Evolutionary conservation across 2,329 filamentous ascomycete genomes (phyloP).

Genomic region (Colletotrichum sp.): DNA sequence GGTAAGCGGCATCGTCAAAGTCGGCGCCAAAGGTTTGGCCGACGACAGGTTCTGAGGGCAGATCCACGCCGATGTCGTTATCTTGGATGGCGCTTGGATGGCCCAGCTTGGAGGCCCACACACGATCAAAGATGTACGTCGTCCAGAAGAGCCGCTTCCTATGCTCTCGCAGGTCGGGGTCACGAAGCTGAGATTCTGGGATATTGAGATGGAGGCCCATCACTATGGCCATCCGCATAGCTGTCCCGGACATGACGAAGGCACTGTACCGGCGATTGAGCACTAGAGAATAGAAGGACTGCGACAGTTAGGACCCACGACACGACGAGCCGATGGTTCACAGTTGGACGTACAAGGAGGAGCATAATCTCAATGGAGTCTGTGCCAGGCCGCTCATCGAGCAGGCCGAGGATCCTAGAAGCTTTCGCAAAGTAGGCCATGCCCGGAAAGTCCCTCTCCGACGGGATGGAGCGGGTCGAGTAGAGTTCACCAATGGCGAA

Average conservation of each 20-base stretch:
- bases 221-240: conserved; percentile 44
- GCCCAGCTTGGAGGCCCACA: conserved; percentile 53
- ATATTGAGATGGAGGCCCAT: conserved; percentile 27
- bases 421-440: conserved; percentile 47
- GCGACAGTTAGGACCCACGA: background rate
- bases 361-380: conserved; percentile 48
- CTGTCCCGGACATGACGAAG: conserved; percentile 46
- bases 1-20: conserved; percentile 34
- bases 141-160: conserved; percentile 48
- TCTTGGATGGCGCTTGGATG: conserved; percentile 53
- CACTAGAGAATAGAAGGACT: conserved; percentile 49
- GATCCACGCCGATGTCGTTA: conserved; percentile 49
- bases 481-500: conserved; percentile 54
- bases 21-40: conserved; percentile 21
- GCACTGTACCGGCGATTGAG: conserved; percentile 50
- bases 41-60: conserved; percentile 35
- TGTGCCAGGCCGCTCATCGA: conserved; percentile 46
- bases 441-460: conserved; percentile 43
- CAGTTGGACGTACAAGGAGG: conserved; percentile 40
- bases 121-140: conserved; percentile 47
- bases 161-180: conserved; percentile 41
- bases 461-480: conserved; percentile 38
- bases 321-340: background rate
- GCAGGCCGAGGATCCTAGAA: conserved; percentile 40
- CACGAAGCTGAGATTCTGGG: conserved; percentile 38